Evolutionary conservation across 208 protist genomes (phyloP).

Genomic region (Acanthamoeba rhysodes): DNA sequence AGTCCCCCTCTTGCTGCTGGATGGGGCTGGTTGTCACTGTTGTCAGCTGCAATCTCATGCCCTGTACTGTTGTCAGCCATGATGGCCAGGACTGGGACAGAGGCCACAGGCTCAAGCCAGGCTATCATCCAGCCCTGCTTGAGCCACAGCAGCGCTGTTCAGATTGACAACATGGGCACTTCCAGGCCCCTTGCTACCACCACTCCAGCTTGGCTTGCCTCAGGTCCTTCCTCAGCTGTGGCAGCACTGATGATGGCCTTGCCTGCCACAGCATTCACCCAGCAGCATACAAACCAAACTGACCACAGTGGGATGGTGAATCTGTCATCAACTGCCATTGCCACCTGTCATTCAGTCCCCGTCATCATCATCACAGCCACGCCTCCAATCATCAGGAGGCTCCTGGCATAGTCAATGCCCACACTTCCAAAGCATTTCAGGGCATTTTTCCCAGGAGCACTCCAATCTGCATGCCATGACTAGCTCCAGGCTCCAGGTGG

Average conservation of each 20-base stretch:
- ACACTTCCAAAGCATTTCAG: constrained; percentile 1
- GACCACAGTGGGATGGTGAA: background rate
- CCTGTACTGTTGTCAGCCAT: no score
- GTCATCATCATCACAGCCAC: background rate
- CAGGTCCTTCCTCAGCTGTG: background rate
- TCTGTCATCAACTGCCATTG: background rate
- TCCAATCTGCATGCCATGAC: background rate
- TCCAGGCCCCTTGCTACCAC: no score
- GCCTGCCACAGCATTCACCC: background rate
- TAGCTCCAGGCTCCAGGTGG: background rate
- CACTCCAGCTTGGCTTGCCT: background rate
- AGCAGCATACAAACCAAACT: background rate
- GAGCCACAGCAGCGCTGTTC: background rate
- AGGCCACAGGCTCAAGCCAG: background rate
- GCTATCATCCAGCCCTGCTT: background rate
- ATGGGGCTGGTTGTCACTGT: no score
- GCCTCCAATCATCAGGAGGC: background rate
- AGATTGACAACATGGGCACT: no score
- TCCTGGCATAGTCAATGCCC: background rate
- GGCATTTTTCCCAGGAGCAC: constrained; percentile 7
- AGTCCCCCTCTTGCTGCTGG: no score
- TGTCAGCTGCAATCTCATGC: no score
- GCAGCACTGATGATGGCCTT: background rate
- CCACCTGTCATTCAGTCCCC: background rate
- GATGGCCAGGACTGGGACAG: no score